These are phyloP conservation scores for Micromonas commoda DNA, from an alignment of 139 green algal genomes.

Conservation along the genomic window DNA sequence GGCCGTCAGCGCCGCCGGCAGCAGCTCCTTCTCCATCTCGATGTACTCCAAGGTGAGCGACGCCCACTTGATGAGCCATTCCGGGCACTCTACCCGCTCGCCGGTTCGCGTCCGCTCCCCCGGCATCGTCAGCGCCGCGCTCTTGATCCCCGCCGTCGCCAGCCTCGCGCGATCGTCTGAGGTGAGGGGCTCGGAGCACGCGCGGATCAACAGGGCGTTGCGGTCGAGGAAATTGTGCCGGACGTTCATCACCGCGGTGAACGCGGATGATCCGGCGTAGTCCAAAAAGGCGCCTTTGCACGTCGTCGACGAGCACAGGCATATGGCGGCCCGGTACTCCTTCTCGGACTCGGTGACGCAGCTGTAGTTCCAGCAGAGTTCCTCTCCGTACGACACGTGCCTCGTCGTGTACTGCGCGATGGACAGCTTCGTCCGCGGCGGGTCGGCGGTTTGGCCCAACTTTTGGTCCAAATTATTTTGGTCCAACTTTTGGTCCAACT, in stretches of 20 bases:
- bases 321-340: constrained; percentile 76
- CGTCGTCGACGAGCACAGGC: constrained; percentile 62
- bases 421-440: constrained; percentile 58
- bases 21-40: constrained; percentile 55
- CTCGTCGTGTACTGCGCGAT: constrained; percentile 80
- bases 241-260: constrained; percentile 57
- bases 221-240: constrained; percentile 75
- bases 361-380: constrained; percentile 59
- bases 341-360: constrained; percentile 76
- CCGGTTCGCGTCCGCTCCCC: too few relatives aligned
- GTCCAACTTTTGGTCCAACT: not conserved
- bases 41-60: constrained; percentile 62
- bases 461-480: not conserved
- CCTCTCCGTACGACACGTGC: constrained; percentile 40
- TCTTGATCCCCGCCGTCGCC: not conserved
- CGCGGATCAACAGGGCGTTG: constrained; percentile 55
- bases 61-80: constrained; percentile 83
- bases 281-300: constrained; percentile 79
- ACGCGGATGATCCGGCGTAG: constrained; percentile 66
- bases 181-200: constrained; percentile 31
- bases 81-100: constrained; percentile 1
- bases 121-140: not conserved
- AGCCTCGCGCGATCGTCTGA: constrained; percentile 34
- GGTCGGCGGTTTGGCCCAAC: constrained; percentile 29
- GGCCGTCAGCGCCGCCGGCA: constrained; percentile 39